Percentiles rank a stretch among this genome's conserved stretches.
Conservation (phyloP, 2,329 filamentous ascomycete species). For the Decorospora gaudefroyi region DNA sequence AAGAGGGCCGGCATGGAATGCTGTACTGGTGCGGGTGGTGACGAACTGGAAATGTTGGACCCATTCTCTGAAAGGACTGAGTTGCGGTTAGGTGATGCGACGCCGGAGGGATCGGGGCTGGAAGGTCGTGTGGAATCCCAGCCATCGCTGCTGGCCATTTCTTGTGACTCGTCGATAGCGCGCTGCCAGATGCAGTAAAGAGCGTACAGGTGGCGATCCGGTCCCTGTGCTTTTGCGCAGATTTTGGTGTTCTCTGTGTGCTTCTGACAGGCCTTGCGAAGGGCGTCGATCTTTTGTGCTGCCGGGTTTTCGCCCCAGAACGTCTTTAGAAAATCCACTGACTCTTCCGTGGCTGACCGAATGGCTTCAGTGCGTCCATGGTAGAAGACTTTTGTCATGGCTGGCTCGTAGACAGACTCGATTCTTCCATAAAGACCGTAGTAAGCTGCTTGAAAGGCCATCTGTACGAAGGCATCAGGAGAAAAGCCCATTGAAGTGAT, state of each 20-base stretch:
- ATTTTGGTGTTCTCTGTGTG: conserved; percentile 80
- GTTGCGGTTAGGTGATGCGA: conserved; percentile 60
- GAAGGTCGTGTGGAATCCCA: conserved; percentile 46
- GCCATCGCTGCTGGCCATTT: conserved; percentile 61
- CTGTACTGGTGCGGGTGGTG: conserved; percentile 55
- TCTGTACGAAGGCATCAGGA: conserved; percentile 95
- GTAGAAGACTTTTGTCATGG: conserved; percentile 94
- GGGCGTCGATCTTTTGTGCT: conserved; percentile 80
- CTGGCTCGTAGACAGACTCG: conserved; percentile 95
- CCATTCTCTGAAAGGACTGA: conserved; percentile 58
- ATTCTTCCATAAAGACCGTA: conserved; percentile 93
- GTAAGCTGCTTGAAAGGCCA: conserved; percentile 98
- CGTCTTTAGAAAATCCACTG: conserved; percentile 83
- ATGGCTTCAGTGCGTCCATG: conserved; percentile 96
- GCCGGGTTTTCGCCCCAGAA: conserved; percentile 93
- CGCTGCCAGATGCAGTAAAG: conserved; percentile 95
- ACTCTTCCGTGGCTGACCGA: conserved; percentile 79
- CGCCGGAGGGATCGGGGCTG: conserved; percentile 59
- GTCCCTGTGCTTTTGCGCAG: conserved; percentile 87
- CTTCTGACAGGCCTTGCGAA: conserved; percentile 80
- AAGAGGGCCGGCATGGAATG: conserved; percentile 76
- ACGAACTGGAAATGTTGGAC: conserved; percentile 55
- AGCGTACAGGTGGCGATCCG: conserved; percentile 91
- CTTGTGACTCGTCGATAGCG: conserved; percentile 73
- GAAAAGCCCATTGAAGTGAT: conserved; percentile 97